Evolutionary conservation across 139 green algal species (phyloP).

Genomic region (Axilococcus clingmanii): DNA sequence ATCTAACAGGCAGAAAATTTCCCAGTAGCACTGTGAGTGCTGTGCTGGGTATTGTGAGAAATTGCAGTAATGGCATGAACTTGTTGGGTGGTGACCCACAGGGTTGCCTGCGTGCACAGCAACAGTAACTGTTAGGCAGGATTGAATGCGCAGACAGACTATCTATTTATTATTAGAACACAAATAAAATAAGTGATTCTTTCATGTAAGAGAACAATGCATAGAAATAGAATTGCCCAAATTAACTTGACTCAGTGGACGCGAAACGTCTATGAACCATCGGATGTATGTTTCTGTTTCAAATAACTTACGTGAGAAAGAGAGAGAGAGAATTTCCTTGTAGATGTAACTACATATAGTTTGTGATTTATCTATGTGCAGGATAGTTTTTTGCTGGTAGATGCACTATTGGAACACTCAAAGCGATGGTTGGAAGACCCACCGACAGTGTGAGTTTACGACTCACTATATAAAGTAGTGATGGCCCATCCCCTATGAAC

Average conservation of each 20-base stretch:
- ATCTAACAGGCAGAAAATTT: slow-evolving; percentile 10
- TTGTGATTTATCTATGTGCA: slow-evolving; percentile 12
- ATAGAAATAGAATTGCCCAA: slow-evolving; percentile 3
- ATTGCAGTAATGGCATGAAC: neutral
- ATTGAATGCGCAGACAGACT: too few species aligned
- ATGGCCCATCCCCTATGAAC: too few species aligned
- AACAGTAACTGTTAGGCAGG: too few species aligned
- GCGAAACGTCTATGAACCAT: slow-evolving; percentile 61
- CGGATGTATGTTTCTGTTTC: slow-evolving; percentile 40
- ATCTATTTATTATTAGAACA: too few species aligned
- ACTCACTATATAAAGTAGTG: neutral
- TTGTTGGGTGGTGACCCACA: neutral
- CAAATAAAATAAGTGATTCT: too few species aligned
- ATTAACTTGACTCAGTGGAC: slow-evolving; percentile 32
- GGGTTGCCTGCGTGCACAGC: too few species aligned
- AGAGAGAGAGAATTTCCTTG: too few species aligned
- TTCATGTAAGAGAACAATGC: neutral
- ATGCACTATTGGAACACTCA: slow-evolving; percentile 31
- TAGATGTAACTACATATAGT: too few species aligned
- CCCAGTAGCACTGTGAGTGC: neutral
- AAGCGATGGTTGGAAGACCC: neutral
- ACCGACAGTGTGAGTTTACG: slow-evolving; percentile 10
- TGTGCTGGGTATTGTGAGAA: too few species aligned
- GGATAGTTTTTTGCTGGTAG: slow-evolving; percentile 69
- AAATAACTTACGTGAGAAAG: neutral